A percentile compares a stretch with the other conserved stretches of the same genome.
phyloP scores from a whole-genome alignment of 1,284 basidiomycete species.

The Fomitopsis schrenkii region DNA sequence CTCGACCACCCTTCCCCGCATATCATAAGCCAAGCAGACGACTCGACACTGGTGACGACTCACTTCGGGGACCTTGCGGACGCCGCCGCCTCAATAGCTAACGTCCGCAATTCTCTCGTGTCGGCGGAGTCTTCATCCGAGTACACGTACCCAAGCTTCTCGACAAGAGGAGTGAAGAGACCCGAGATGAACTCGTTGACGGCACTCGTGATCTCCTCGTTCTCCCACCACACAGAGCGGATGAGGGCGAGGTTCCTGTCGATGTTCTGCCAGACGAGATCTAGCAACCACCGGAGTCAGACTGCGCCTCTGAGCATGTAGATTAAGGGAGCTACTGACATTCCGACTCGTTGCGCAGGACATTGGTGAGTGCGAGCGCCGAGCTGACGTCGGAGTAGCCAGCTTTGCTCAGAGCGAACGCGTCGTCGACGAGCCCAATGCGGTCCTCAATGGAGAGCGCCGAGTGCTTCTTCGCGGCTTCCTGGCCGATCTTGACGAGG shows the following conservation, averaged over 20 bases:
- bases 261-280: conserved; percentile 72
- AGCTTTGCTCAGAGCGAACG: conserved; percentile 77
- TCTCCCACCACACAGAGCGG: conserved; percentile 82
- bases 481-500: conserved; percentile 74
- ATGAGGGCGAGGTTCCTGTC: conserved; percentile 52
- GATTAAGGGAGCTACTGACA: conserved; percentile 41
- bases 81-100: conserved; percentile 71
- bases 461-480: conserved; percentile 65
- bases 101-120: conserved; percentile 72
- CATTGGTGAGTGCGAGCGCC: conserved; percentile 69
- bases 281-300: conserved; percentile 30
- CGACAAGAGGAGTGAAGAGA: conserved; percentile 78
- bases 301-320: not conserved
- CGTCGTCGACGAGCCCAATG: conserved; percentile 82
- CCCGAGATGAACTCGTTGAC: conserved; percentile 66
- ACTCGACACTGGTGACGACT: conserved; percentile 1
- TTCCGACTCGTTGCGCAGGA: conserved; percentile 71
- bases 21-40: not conserved
- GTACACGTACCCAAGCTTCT: conserved; percentile 81
- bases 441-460: conserved; percentile 82
- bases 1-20: conserved; percentile 53
- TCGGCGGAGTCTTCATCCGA: conserved; percentile 70
- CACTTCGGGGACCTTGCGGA: conserved; percentile 58
- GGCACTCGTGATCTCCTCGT: conserved; percentile 54
- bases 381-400: conserved; percentile 77